A percentile compares a stretch with the other conserved stretches of the same genome.
Conservation (phyloP, 768 basidiomycete genomes). For the Kwoniella mangroviensis region DNA sequence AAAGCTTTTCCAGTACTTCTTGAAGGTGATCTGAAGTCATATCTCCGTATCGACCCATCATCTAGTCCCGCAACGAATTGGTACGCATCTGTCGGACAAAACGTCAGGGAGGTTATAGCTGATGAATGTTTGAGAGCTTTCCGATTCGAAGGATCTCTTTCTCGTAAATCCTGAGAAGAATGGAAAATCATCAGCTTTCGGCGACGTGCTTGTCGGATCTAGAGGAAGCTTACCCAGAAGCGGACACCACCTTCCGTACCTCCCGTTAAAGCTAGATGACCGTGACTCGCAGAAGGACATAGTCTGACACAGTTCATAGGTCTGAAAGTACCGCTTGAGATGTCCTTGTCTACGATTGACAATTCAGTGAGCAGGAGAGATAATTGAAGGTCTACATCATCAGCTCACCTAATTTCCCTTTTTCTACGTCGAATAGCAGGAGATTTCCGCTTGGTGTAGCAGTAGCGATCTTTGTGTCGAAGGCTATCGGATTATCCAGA, state of each 20-base stretch:
- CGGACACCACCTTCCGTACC: slow-evolving; percentile 52
- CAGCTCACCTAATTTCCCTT: slow-evolving; percentile 47
- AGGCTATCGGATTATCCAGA: slow-evolving; percentile 27
- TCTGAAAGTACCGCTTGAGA: slow-evolving; percentile 45
- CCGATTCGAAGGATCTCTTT: slow-evolving; percentile 37
- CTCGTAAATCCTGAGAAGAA: slow-evolving; percentile 46
- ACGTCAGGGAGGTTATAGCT: slow-evolving; percentile 46
- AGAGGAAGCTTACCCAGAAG: slow-evolving; percentile 48
- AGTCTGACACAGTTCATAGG: slow-evolving; percentile 47
- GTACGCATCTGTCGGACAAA: slow-evolving; percentile 47
- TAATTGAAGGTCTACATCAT: not conserved
- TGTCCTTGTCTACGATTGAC: slow-evolving; percentile 36
- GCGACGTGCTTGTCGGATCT: not conserved
- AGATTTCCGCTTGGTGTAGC: slow-evolving; percentile 54
- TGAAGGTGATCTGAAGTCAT: slow-evolving; percentile 45
- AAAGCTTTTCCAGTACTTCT: slow-evolving; percentile 42
- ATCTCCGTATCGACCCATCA: slow-evolving; percentile 51
- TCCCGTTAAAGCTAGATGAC: slow-evolving; percentile 50
- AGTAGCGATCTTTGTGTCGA: slow-evolving; percentile 50
- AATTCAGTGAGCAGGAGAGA: slow-evolving; percentile 1
- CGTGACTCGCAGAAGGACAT: slow-evolving; percentile 40
- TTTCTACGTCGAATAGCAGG: slow-evolving; percentile 51
- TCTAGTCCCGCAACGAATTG: slow-evolving; percentile 50
- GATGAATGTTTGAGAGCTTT: slow-evolving; percentile 47
- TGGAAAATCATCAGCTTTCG: not conserved